These are phyloP conservation scores for Fusarium staphyleae DNA, from an alignment of 2,329 filamentous ascomycete species.

Conservation along the genomic window DNA sequence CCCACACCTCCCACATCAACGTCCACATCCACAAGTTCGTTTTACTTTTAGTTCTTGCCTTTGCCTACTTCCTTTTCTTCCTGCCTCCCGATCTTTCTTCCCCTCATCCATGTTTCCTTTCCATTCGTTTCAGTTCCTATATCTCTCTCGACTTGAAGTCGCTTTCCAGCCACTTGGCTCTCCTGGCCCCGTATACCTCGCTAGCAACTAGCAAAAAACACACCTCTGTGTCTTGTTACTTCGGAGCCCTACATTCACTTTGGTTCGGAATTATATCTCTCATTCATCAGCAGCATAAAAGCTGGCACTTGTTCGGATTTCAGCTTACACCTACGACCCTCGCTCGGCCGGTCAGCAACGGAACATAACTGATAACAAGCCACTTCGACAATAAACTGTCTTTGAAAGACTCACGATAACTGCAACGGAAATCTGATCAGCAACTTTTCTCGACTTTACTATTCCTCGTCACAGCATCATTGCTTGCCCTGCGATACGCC, in stretches of 20 bases:
- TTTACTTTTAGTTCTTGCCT: slow-evolving; percentile 36
- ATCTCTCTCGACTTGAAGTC: slow-evolving; percentile 17
- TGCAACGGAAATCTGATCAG: not conserved
- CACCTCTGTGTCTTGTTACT: slow-evolving; percentile 1
- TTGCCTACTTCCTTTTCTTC: slow-evolving; percentile 19
- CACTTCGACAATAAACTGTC: slow-evolving; percentile 3
- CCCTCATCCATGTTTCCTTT: slow-evolving; percentile 28
- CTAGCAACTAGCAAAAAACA: slow-evolving; percentile 19
- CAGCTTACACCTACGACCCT: slow-evolving; percentile 18
- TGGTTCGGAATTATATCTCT: slow-evolving; percentile 21
- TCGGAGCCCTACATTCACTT: slow-evolving; percentile 35
- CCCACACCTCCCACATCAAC: slow-evolving; percentile 20
- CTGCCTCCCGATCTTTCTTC: slow-evolving; percentile 12
- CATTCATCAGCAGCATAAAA: slow-evolving; percentile 20
- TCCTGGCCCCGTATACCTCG: slow-evolving; percentile 24
- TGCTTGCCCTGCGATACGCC: slow-evolving; percentile 3
- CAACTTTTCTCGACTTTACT: not conserved
- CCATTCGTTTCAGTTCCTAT: slow-evolving; percentile 21
- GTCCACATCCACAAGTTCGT: slow-evolving; percentile 35
- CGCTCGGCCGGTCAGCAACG: not conserved
- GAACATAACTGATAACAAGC: slow-evolving; percentile 5
- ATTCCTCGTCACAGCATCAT: not conserved
- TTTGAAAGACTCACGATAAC: not conserved
- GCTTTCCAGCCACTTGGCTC: slow-evolving; percentile 13
- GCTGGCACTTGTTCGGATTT: slow-evolving; percentile 4